A percentile compares a stretch with the other conserved stretches of the same genome.
Evolutionary conservation across 2,329 filamentous ascomycete genomes (phyloP).

Genomic region (Uncinocarpus reesii): DNA sequence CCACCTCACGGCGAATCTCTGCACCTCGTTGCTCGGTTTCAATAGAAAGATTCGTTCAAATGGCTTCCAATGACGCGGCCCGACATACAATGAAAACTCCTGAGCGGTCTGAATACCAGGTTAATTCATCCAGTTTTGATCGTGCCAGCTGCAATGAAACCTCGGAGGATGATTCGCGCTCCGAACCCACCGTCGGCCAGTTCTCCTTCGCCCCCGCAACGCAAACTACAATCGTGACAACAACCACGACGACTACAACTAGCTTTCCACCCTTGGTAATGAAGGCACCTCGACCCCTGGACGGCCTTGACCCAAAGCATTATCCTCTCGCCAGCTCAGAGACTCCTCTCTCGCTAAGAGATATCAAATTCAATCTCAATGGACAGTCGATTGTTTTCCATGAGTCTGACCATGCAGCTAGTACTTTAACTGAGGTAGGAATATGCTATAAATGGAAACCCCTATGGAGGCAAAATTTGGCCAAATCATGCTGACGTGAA

Average conservation of each 20-base stretch:
- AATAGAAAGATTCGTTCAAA: slow-evolving; percentile 5
- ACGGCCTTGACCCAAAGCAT: slow-evolving; percentile 70
- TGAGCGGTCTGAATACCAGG: slow-evolving; percentile 11
- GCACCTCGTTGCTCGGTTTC: no score
- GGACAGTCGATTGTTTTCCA: slow-evolving; percentile 52
- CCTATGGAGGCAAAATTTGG: not conserved
- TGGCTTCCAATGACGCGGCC: slow-evolving; percentile 12
- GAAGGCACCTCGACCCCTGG: slow-evolving; percentile 58
- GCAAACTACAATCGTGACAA: slow-evolving; percentile 64
- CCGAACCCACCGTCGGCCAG: slow-evolving; percentile 43
- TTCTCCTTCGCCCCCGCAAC: slow-evolving; percentile 54
- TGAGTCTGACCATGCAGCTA: slow-evolving; percentile 49
- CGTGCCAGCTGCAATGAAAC: slow-evolving; percentile 14
- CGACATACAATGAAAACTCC: slow-evolving; percentile 1
- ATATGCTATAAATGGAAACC: not conserved
- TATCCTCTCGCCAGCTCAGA: slow-evolving; percentile 78
- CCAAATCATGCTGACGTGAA: not conserved
- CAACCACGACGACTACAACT: slow-evolving; percentile 79
- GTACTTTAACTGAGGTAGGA: slow-evolving; percentile 45
- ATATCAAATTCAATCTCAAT: slow-evolving; percentile 63
- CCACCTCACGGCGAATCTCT: no score
- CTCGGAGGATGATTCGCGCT: slow-evolving; percentile 17
- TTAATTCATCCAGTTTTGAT: slow-evolving; percentile 20
- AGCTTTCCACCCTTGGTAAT: slow-evolving; percentile 74
- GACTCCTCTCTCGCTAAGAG: slow-evolving; percentile 67